Evolutionary conservation across 805 yeast genomes (phyloP).

Genomic region (Hanseniaspora occidentalis): DNA sequence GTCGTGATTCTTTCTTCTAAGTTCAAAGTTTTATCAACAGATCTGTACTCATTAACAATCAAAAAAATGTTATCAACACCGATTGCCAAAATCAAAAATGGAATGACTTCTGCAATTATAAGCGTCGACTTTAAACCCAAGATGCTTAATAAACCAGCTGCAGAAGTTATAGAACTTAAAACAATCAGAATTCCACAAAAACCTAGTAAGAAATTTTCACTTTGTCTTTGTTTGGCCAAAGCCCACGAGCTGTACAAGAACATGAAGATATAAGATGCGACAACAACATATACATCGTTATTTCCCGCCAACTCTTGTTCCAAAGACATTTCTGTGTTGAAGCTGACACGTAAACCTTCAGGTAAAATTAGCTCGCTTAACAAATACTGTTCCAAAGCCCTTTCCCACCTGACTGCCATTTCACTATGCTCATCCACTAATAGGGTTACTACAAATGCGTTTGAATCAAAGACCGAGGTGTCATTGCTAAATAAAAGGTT

Average conservation of each 20-base stretch:
- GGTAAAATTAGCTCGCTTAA: conserved; percentile 35
- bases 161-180: conserved; percentile 61
- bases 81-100: conserved; percentile 81
- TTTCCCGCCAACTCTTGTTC: conserved; percentile 75
- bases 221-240: conserved; percentile 25
- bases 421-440: conserved; percentile 45
- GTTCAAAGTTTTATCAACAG: conserved; percentile 35
- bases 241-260: conserved; percentile 79
- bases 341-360: conserved; percentile 51
- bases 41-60: conserved; percentile 65
- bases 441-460: conserved; percentile 68
- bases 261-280: conserved; percentile 73
- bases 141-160: conserved; percentile 70
- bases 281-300: conserved; percentile 60
- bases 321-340: conserved; percentile 71
- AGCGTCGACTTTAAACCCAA: conserved; percentile 78
- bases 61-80: conserved; percentile 94
- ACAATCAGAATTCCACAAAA: conserved; percentile 77
- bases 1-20: conserved; percentile 48
- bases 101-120: conserved; percentile 93
- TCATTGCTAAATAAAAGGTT: conserved; percentile 56
- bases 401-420: conserved; percentile 51
- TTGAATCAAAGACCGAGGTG: conserved; percentile 39
- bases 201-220: conserved; percentile 64
- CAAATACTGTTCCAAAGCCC: conserved; percentile 45